Evolutionary conservation across 73 alveolate species (phyloP), one percentile per base, ranked within the genome.

Genomic region (Stentor roeselii): DNA sequence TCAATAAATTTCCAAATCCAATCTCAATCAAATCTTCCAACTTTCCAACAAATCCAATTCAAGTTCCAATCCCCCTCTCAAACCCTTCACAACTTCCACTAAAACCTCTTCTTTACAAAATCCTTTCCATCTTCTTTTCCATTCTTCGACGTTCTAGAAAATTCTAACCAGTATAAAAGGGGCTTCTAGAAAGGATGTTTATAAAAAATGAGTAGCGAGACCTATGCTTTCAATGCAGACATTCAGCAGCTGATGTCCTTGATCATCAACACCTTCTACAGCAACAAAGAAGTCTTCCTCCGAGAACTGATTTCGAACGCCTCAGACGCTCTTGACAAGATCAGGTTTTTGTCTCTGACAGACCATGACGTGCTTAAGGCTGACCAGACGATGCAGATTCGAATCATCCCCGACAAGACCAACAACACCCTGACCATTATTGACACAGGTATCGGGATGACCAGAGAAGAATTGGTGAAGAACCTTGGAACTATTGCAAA

Each of bases 381-480:
- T 75, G 98, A 98, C 87, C 99, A 98, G 42, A 91, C 94, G 88
- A 90, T 95, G 87, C 89, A 86, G 88, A 96, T 98, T 93, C 95
- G 95, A 94, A 95, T 98, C 75, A 82, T 97, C 94, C 99, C 99
- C 36, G 99, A 98, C 95, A 98, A 98, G 92, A 89, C 99, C 87
- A 96, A 94, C 97, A 96, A 97, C 92, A 97, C 99, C 86, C 90
- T 98, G 76, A 97, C 99, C 87, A 90, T 98, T 80, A 84, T 88
- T 92, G 99, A 97, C 92, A 88, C 98, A 34, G 99, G 99, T 85
- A 95, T 98, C 86, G 99, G 99, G 88, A 98, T 98, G 99, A 93
- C 99, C 85, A 98, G 95, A 94, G 95, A 97, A 84, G 99, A 98
- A 91, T 88, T 98, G 92, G 92, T 98, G 94, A 96, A 93, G 83